Base-by-base conservation (phyloP, 805 yeast genomes). In the Lipomyces yamanashiensis region DNA sequence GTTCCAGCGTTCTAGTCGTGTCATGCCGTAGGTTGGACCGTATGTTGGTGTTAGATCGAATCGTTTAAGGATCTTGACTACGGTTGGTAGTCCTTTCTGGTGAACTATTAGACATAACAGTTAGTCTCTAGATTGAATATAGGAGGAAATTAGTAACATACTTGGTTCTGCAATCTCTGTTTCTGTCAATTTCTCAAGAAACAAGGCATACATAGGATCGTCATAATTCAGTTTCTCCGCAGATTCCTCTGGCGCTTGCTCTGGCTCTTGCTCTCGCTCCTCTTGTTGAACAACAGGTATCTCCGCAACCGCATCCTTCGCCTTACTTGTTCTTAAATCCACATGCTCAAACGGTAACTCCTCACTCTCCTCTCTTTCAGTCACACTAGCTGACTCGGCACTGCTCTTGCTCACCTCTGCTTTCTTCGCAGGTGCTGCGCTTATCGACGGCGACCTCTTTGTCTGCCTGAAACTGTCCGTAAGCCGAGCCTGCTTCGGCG, bases 11-110 rank as follows among this genome's bases (percentile, higher is more conserved):
- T 76, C 72, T 19, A 78, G 61, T 34, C 81, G 63, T 1, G 77
- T 70, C 49, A 78, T 58, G 0, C 82, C 81, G 7, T 71, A 72
- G n/a, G 73, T 68, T 1, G 81, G 81, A 0, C 81, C 81, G 59
- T 72, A 78, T 19, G 65, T 67, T 0, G 72, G 48, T 2, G 70
- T 67, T 57, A 76, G 54, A 51, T 78, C 81, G 61, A 78, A 78
- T 17, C 69, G 70, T 40, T 68, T 70, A 33, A 78, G 71, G 43
- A 79, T 57, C 51, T 71, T 70, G 21, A 75, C 76, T 10, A 72
- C 74, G 0, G 63, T 52, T 41, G 69, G 51, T n/a, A 70, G 43
- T 2, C 70, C 70, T 12, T 74, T 71, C 41, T 71, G 75, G 62
- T 77, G 80, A 28, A 75, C 72, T 56, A 77, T 77, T 17, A 7